Percentiles rank a stretch among this genome's conserved stretches.
Evolutionary conservation across 2,329 filamentous ascomycete species (phyloP).

Genomic region (Sclerotinia subarctica): DNA sequence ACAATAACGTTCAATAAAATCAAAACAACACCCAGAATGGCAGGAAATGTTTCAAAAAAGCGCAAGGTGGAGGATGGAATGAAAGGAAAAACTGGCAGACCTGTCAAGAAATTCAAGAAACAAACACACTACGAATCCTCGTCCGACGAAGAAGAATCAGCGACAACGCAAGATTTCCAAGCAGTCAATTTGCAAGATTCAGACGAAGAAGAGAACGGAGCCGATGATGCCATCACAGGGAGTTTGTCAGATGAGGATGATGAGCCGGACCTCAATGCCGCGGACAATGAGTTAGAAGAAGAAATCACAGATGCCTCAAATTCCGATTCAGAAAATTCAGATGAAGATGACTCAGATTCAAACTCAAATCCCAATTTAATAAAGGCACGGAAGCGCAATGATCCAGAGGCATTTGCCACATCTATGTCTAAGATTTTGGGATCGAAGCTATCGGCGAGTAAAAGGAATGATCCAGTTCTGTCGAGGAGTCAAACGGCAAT

Average conservation of each 20-base stretch:
- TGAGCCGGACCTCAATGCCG: conserved; percentile 27
- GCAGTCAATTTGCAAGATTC: conserved; percentile 48
- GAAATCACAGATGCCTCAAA: conserved; percentile 41
- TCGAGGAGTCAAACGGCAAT: conserved; percentile 75
- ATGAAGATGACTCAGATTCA: conserved; percentile 39
- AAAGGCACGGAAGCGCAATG: conserved; percentile 78
- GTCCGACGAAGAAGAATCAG: conserved; percentile 48
- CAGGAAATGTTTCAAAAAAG: conserved; percentile 45
- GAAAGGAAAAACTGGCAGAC: conserved; percentile 46
- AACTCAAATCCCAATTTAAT: conserved; percentile 45
- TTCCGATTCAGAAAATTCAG: conserved; percentile 37
- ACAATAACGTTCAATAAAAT: conserved; percentile 13
- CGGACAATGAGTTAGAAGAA: conserved; percentile 27
- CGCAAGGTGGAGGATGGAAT: conserved; percentile 59
- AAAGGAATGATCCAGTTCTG: conserved; percentile 86
- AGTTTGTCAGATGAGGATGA: conserved; percentile 34
- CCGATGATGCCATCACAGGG: conserved; percentile 30
- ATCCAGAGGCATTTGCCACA: conserved; percentile 85
- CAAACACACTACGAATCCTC: conserved; percentile 59
- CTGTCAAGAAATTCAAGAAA: conserved; percentile 59
- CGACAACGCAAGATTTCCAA: conserved; percentile 44
- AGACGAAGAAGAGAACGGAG: conserved; percentile 37
- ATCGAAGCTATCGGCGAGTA: conserved; percentile 79
- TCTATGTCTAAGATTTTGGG: conserved; percentile 91
- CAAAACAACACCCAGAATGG: conserved; percentile 32